Conservation (phyloP, 352 stramenopile genomes). For the Discostella stelligera region DNA sequence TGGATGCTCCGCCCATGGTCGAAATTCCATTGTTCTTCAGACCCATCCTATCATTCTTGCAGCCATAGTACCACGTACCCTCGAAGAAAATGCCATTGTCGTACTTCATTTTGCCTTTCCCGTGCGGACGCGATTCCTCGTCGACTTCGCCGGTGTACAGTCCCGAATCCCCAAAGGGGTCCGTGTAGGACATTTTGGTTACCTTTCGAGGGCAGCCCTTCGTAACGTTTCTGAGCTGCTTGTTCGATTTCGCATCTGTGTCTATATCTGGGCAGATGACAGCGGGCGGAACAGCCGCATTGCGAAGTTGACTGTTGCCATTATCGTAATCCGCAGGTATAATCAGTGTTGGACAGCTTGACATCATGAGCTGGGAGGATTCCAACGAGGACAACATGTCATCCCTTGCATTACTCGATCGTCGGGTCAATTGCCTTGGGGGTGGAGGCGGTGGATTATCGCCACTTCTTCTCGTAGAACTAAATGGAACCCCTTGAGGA, state of each 20-base stretch:
- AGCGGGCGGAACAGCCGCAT: neutral
- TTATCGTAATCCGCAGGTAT: neutral
- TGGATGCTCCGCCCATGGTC: too few relatives aligned
- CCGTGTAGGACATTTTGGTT: conserved; percentile 19
- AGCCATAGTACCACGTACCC: conserved; percentile 20
- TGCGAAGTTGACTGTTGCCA: neutral
- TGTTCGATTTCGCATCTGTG: neutral
- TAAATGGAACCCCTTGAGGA: too few relatives aligned
- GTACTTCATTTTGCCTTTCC: conserved; percentile 54
- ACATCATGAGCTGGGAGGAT: neutral
- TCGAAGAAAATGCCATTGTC: conserved; percentile 42
- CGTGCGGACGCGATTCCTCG: conserved; percentile 36
- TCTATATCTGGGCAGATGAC: neutral
- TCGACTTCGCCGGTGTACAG: conserved; percentile 49
- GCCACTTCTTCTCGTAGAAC: too few relatives aligned
- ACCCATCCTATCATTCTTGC: conserved; percentile 4
- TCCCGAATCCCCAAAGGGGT: conserved; percentile 53
- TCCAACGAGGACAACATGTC: neutral
- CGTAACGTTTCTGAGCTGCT: neutral
- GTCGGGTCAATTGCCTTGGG: neutral
- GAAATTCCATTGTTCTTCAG: too few relatives aligned
- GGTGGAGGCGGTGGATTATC: neutral
- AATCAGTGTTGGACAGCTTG: neutral
- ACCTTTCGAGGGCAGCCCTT: neutral
- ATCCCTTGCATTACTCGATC: neutral